A percentile compares a stretch with the other conserved stretches of the same genome.
phyloP scores from a whole-genome alignment of 2,329 filamentous ascomycete species.

The Trichoderma cornu-damae region DNA sequence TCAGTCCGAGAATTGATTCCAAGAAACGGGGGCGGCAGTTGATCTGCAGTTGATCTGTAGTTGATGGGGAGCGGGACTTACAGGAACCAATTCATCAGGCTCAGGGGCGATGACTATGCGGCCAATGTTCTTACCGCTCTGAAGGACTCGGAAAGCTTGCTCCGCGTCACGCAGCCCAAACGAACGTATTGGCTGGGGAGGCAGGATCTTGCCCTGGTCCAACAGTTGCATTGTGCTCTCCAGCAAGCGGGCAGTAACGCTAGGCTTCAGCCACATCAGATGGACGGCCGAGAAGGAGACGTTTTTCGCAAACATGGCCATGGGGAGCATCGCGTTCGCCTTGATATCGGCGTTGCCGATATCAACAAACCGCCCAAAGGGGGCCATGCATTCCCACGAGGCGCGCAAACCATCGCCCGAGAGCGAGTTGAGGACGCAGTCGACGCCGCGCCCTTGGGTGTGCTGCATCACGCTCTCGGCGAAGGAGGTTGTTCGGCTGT shows the following conservation, averaged over 20 bases:
- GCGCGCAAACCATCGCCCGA: conserved; percentile 28
- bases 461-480: conserved; percentile 24
- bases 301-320: conserved; percentile 22
- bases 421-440: conserved; percentile 34
- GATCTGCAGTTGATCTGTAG: no score
- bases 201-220: conserved; percentile 11
- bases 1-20: no score
- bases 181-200: background rate
- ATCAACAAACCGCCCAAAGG: conserved; percentile 34
- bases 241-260: conserved; percentile 7
- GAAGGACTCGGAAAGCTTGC: conserved; percentile 21
- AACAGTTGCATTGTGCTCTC: conserved; percentile 16
- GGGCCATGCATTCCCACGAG: conserved; percentile 34
- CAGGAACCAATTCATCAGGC: background rate
- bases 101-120: background rate
- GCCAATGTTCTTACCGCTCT: conserved; percentile 2
- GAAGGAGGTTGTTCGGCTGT: conserved; percentile 28
- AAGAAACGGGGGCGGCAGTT: no score
- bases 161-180: background rate
- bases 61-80: no score
- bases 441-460: conserved; percentile 31
- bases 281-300: conserved; percentile 21
- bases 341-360: conserved; percentile 32
- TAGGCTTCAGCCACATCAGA: conserved; percentile 20
- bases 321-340: conserved; percentile 10